Percentiles rank a stretch among this genome's conserved stretches.
phyloP scores from a whole-genome alignment of 345 rosid genomes.

The Lepidium sativum region DNA sequence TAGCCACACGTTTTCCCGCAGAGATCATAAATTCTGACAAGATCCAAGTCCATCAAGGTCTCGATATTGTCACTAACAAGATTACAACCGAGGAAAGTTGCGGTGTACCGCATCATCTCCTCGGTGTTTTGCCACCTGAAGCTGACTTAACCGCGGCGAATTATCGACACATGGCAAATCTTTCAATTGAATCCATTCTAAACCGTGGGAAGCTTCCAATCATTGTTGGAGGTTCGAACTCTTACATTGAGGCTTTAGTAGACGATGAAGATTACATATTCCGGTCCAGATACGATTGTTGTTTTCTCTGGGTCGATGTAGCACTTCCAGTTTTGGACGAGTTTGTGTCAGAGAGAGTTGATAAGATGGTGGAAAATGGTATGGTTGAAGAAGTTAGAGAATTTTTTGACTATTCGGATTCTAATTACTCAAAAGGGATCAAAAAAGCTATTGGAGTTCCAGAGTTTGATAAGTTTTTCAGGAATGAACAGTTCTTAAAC shows the following conservation, averaged over 20 bases:
- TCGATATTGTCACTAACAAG: conserved; percentile 61
- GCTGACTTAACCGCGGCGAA: conserved; percentile 43
- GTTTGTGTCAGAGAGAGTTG: conserved; percentile 48
- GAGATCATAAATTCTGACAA: conserved; percentile 77
- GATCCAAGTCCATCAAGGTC: conserved; percentile 59
- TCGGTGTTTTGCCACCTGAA: conserved; percentile 42
- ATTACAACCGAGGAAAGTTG: conserved; percentile 46
- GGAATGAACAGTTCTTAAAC: conserved; percentile 29
- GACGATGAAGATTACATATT: conserved; percentile 33
- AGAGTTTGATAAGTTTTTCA: conserved; percentile 47
- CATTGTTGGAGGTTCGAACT: conserved; percentile 77
- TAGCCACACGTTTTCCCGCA: conserved; percentile 52
- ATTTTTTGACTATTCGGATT: conserved; percentile 31
- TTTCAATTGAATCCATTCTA: conserved; percentile 30
- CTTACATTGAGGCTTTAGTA: conserved; percentile 54
- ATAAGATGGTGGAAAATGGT: conserved; percentile 53
- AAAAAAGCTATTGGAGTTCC: conserved; percentile 67
- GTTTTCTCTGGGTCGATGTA: conserved; percentile 56
- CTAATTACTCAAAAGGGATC: conserved; percentile 44
- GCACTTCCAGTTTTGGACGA: conserved; percentile 40
- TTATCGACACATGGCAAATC: conserved; percentile 43
- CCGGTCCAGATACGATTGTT: conserved; percentile 49
- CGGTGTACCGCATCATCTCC: conserved; percentile 61
- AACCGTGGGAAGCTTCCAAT: conserved; percentile 48
- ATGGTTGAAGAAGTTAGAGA: conserved; percentile 61